These are phyloP conservation scores for Curvularia eragrostidis DNA, from an alignment of 2,329 filamentous ascomycete species.

Conservation along the genomic window DNA sequence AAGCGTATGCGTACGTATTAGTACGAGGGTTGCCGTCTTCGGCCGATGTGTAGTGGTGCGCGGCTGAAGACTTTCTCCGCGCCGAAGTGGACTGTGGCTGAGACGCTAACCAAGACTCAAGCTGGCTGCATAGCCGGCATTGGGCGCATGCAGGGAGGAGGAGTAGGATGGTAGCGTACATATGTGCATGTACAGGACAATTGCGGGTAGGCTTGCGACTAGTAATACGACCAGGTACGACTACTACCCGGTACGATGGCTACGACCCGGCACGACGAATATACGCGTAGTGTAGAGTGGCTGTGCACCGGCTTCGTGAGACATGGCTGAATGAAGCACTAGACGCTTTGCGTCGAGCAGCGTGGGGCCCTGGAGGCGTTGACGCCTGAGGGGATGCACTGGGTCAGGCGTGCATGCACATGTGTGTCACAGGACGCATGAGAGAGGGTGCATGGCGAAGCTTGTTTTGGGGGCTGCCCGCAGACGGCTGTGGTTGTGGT, in stretches of 20 bases:
- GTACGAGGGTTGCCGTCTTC: slow-evolving; percentile 3
- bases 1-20: background rate
- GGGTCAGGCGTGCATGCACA: background rate
- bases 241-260: too few relatives aligned
- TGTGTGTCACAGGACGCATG: background rate
- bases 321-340: background rate
- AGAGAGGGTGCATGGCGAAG: background rate
- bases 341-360: background rate
- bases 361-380: background rate
- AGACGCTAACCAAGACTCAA: background rate
- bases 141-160: slow-evolving; percentile 15
- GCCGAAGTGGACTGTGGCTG: background rate
- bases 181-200: background rate
- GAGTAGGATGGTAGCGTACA: background rate
- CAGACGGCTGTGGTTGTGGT: too few relatives aligned
- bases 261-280: too few relatives aligned
- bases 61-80: background rate
- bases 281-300: background rate
- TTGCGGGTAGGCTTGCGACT: slow-evolving; percentile 11
- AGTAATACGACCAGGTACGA: background rate
- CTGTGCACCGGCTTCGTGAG: background rate
- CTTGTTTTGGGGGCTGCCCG: too few relatives aligned
- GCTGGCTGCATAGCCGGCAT: slow-evolving; percentile 10
- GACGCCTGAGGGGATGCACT: background rate
- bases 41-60: slow-evolving; percentile 1